Conservation (phyloP, 2,329 filamentous ascomycete species). For the Stachybotrys elegans region DNA sequence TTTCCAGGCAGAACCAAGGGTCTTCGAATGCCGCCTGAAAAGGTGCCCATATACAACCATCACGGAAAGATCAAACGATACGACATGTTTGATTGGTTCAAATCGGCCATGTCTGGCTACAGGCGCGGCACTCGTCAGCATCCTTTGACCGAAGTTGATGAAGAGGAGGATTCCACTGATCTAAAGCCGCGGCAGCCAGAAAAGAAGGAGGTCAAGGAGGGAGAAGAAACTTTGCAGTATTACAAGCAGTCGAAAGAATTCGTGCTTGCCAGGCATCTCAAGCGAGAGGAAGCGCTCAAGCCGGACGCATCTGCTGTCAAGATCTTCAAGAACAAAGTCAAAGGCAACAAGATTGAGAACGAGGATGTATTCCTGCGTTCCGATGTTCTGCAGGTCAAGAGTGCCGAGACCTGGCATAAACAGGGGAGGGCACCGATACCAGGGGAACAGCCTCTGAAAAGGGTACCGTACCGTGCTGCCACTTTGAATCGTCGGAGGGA, state of each 20-base stretch:
- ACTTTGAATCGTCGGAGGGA: slow-evolving; percentile 83
- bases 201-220: slow-evolving; percentile 68
- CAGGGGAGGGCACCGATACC: slow-evolving; percentile 73
- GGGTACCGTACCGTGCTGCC: slow-evolving; percentile 84
- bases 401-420: slow-evolving; percentile 95
- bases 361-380: slow-evolving; percentile 76
- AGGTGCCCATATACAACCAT: slow-evolving; percentile 72
- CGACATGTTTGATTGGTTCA: slow-evolving; percentile 86
- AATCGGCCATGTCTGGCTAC: slow-evolving; percentile 72
- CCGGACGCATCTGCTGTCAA: slow-evolving; percentile 65
- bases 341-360: slow-evolving; percentile 65
- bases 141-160: slow-evolving; percentile 66
- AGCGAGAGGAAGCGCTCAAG: slow-evolving; percentile 83
- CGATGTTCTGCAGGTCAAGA: slow-evolving; percentile 82
- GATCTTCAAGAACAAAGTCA: slow-evolving; percentile 68
- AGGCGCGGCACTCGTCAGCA: slow-evolving; percentile 39
- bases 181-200: slow-evolving; percentile 68
- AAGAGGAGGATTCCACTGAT: slow-evolving; percentile 73
- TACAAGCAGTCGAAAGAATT: slow-evolving; percentile 85
- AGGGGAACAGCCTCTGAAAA: slow-evolving; percentile 74
- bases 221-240: slow-evolving; percentile 78
- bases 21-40: slow-evolving; percentile 70
- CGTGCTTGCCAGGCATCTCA: slow-evolving; percentile 78
- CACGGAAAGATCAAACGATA: slow-evolving; percentile 73
- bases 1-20: slow-evolving; percentile 90